phyloP scores from a whole-genome alignment of 176 grass and related monocot species.

The Oryza brachyantha region DNA sequence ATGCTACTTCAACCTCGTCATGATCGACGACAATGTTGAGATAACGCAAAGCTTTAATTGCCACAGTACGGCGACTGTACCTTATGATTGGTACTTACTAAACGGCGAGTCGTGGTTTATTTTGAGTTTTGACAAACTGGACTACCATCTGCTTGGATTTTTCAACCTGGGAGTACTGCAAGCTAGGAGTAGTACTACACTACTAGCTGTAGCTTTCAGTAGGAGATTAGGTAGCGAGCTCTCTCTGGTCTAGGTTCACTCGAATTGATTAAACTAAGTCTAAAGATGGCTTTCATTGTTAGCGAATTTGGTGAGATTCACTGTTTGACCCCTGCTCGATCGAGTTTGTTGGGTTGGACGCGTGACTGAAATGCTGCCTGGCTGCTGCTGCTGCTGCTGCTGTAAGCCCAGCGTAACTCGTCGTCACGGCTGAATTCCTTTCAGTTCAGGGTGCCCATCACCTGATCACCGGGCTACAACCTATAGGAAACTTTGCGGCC shows the following conservation, averaged over 20 bases:
- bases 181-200: neutral
- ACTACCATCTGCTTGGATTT: neutral
- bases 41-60: neutral
- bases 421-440: slow-evolving; percentile 4
- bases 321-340: slow-evolving; percentile 6
- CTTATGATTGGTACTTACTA: neutral
- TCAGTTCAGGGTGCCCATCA: neutral
- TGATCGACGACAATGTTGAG: neutral
- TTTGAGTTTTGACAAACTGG: neutral
- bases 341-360: slow-evolving; percentile 41
- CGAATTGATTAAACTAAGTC: slow-evolving; percentile 15
- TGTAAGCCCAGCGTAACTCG: slow-evolving; percentile 36
- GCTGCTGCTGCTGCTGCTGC: slow-evolving; percentile 40
- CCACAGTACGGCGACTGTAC: neutral
- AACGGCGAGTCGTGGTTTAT: neutral
- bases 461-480: neutral
- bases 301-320: slow-evolving; percentile 53
- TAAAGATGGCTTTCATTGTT: slow-evolving; percentile 22
- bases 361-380: neutral
- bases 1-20: neutral
- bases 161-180: neutral
- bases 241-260: neutral
- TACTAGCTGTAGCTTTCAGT: neutral
- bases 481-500: neutral
- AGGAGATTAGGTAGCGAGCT: neutral